Evolutionary conservation across 2,329 filamentous ascomycete genomes (phyloP), one percentile per base, ranked within the genome.

Genomic region (Fusarium floridanum): DNA sequence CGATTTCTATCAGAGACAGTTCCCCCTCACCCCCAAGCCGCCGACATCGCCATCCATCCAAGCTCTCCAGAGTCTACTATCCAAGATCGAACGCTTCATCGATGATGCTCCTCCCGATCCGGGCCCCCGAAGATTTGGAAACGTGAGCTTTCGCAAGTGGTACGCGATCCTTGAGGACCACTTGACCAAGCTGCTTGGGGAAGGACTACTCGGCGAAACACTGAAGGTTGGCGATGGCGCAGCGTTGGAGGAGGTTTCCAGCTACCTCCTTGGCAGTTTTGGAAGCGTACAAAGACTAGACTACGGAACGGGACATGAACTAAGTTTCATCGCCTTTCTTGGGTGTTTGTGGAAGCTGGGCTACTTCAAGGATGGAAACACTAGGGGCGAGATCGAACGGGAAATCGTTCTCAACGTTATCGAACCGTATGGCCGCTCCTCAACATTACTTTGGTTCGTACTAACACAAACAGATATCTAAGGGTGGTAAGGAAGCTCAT

Each of bases 281-380:
- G 97, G 97, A 5, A 98, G 95, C 80, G 83, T 94, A 0, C 95
- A 98, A 79, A 88, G 97, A 64, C 86, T 99, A 29, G 97, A 99
- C 83, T 99, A 98, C 80, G 97, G 97, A 2, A 98, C 97, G 0
- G 97, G 97, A 0, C 97, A 99, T 82, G 97, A 99, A 81, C 86
- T 99, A 61, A 98, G 94, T 83, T 99, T 99, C 79, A 83, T 98
- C 9, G 96, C 97, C 1, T 99, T 99, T 73, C 82, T 99, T 7
- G 95, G 91, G 6, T 92, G 93, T 69, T 86, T 99, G 6, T 99
- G 96, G 95, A 98, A 98, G 82, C 86, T 99, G 4, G 92, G 93
- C 53, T 92, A 89, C 17, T 98, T 99, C 80, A 84, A 87, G 3
- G 85, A 89, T n/a, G 88, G 87, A 2, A 77, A 81, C 9, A 71